Percentiles rank a stretch among this genome's conserved stretches.
Evolutionary conservation across 176 grass and related monocot species (phyloP).

Genomic region (Thinopyrum elongatum): DNA sequence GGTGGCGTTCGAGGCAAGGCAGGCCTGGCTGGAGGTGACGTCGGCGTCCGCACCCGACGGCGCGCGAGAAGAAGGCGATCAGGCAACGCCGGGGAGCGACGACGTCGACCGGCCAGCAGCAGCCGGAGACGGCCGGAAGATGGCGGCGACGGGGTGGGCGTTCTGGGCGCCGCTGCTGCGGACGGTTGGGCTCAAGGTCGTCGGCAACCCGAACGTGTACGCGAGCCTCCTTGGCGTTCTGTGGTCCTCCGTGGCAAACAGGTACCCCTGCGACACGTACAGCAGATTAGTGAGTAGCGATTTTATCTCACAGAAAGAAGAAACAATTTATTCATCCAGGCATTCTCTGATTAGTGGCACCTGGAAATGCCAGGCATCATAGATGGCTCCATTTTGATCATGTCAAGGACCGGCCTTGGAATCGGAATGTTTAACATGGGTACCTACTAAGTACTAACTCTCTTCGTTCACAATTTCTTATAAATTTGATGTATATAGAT

Average conservation of each 20-base stretch:
- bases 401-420: constrained; percentile 71
- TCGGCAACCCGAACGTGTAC: constrained; percentile 62
- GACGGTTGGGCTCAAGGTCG: constrained; percentile 56
- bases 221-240: constrained; percentile 65
- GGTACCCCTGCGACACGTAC: constrained; percentile 13
- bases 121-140: not conserved
- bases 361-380: constrained; percentile 67
- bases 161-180: constrained; percentile 37
- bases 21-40: constrained; percentile 16
- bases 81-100: not conserved
- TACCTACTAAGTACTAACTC: not conserved
- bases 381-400: constrained; percentile 65
- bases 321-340: too few species aligned
- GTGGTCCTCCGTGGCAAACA: constrained; percentile 51
- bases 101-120: not conserved
- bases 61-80: not conserved
- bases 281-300: not conserved
- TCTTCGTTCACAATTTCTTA: too few species aligned
- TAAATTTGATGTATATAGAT: too few species aligned
- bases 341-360: constrained; percentile 12
- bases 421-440: constrained; percentile 88
- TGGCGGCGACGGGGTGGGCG: not conserved
- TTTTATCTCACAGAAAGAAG: too few species aligned
- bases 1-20: constrained; percentile 64
- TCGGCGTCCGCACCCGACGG: not conserved